Conservation (phyloP, 208 protist species). For the Acanthamoeba triangularis region DNA sequence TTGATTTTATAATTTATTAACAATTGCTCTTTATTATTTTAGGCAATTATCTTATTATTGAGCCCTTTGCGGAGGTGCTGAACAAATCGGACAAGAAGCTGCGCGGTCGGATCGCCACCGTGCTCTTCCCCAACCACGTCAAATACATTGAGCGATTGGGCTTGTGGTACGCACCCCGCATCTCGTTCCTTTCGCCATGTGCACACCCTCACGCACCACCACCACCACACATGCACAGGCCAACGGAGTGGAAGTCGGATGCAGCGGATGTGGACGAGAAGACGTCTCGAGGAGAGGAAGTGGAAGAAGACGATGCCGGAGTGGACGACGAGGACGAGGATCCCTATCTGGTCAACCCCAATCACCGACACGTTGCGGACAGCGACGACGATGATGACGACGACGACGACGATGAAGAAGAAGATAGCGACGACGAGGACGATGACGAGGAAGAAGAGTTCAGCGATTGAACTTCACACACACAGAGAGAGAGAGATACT, state of each 20-base stretch:
- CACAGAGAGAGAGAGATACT: too few relatives aligned
- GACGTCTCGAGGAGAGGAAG: not conserved
- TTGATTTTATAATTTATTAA: not conserved
- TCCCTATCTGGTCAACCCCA: slow-evolving; percentile 54
- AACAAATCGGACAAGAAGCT: slow-evolving; percentile 70
- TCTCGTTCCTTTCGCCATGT: not conserved
- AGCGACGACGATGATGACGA: slow-evolving; percentile 39
- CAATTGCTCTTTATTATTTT: not conserved
- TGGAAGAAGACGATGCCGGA: not conserved
- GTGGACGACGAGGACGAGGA: slow-evolving; percentile 47
- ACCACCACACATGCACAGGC: not conserved
- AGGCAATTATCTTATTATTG: slow-evolving; percentile 66
- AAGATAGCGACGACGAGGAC: not conserved
- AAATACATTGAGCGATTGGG: slow-evolving; percentile 8
- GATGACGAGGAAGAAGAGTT: not conserved
- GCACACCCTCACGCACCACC: not conserved
- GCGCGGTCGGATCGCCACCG: not conserved
- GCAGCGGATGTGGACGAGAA: not conserved
- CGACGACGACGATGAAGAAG: not conserved
- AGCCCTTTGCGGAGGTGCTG: slow-evolving; percentile 48
- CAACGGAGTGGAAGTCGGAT: not conserved
- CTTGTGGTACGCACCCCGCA: not conserved
- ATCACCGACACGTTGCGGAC: not conserved
- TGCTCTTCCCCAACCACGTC: slow-evolving; percentile 60
- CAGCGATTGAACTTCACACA: too few relatives aligned